Percentiles rank a stretch among this genome's conserved stretches.
Evolutionary conservation across 1,284 basidiomycete genomes (phyloP).

Genomic region (Pisolithus thermaeus): DNA sequence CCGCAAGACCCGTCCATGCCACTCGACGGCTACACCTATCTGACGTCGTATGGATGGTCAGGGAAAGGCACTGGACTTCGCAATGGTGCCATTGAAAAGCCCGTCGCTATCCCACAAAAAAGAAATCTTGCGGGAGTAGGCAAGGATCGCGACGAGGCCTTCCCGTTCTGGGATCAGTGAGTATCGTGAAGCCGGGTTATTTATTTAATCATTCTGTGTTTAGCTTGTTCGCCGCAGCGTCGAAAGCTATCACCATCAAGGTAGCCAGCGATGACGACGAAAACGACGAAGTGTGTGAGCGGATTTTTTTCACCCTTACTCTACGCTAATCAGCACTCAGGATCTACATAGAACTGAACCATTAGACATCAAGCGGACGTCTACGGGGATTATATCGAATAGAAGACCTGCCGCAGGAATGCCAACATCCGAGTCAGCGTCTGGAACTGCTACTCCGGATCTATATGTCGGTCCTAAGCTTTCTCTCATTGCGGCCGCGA

Average conservation of each 20-base stretch:
- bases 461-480: constrained; percentile 31
- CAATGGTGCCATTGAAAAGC: constrained; percentile 60
- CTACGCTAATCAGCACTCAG: constrained; percentile 6
- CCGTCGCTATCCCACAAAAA: constrained; percentile 78
- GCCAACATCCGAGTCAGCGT: constrained; percentile 47
- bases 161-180: constrained; percentile 96
- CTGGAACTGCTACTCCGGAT: constrained; percentile 44
- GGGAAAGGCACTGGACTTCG: constrained; percentile 76
- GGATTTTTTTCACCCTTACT: background rate
- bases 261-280: constrained; percentile 49
- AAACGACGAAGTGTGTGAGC: constrained; percentile 16
- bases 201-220: constrained; percentile 1
- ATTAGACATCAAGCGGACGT: constrained; percentile 48
- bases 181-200: constrained; percentile 19
- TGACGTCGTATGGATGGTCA: constrained; percentile 82
- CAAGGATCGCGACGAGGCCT: constrained; percentile 87
- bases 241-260: constrained; percentile 72
- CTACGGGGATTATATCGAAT: constrained; percentile 74
- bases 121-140: constrained; percentile 80
- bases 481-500: constrained; percentile 60
- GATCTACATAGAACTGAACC: constrained; percentile 3
- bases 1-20: constrained; percentile 40
- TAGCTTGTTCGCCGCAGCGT: constrained; percentile 74
- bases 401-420: constrained; percentile 52
- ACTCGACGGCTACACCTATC: constrained; percentile 68